Evolutionary conservation across 441 rosid species (phyloP), one percentile per base, ranked within the genome.

Genomic region (Hura crepitans): DNA sequence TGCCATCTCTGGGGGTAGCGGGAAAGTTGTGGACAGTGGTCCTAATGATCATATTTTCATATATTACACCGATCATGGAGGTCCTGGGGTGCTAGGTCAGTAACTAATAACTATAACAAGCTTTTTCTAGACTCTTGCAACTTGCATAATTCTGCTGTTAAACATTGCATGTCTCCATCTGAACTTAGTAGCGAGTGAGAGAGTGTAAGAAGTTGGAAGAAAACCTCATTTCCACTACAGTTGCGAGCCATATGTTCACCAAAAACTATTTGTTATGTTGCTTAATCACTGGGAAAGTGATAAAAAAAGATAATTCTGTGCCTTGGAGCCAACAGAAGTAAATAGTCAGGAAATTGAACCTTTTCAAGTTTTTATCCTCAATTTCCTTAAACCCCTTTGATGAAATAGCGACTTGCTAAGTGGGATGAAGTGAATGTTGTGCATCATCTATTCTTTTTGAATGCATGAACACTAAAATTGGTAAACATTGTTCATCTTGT

Each of bases 1-100:
- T 74, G 92, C 93, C 30, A 58, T 85, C 59, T 83, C 85, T 5
- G 97, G 99, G 12, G 97, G 99, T 57, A 92, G 95, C 35, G 93
- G 98, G 57, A 92, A 95, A 75, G 97, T 92, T 65, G 85, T 95
- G 37, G 88, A 89, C 79, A 95, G 93, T 70, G 91, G 97, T 67
- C 96, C 96, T 0, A 80, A 92, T 76, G 99, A 92, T 80, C 96
- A 88, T 81, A 88, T 92, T 68, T 95, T 95, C 82, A 82, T 95
- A 49, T 90, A 79, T 75, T 95, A 95, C 45, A 67, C 87, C 17
- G 99, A 95, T 72, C 99, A 95, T 74, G 99, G 99, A 14, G 97
- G 97, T 75, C 95, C 99, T 33, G 99, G 97, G 56, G 90, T 95
- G 69, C 89, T 92, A 6, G 99, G 99, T 95, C 71, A 79, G 98